Evolutionary conservation across 2,329 filamentous ascomycete genomes (phyloP), one percentile per base, ranked within the genome.

Genomic region (Fusarium annulatum): DNA sequence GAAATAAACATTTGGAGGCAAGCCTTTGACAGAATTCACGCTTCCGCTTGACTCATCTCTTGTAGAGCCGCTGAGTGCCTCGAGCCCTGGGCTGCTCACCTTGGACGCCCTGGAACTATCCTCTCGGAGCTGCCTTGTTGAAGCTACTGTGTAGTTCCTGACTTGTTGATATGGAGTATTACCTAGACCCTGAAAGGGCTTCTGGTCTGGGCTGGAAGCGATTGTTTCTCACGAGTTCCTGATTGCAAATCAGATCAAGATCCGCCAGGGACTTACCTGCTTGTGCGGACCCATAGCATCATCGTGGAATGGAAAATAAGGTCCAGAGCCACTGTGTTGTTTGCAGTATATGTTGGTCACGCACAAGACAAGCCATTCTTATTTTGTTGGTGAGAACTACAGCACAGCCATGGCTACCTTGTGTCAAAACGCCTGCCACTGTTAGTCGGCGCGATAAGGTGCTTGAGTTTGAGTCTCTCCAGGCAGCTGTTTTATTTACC

Each of bases 401-500:
- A 49, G 41, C n/a, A 14, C n/a, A 36, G 55, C 30, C n/a, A n/a
- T 28, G n/a, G 23, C 30, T 58, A 28, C n/a, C 14, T 53, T 30
- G 26, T n/a, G 26, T 21, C 34, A 53, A 28, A n/a, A 53, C 23
- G 19, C 38, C 38, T 14, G 33, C 23, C 18, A 34, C 30, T 43
- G 21, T 26, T 30, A 71, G 48, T 73, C 66, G 71, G 70, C 48
- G 48, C 59, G 51, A 73, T 42, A 57, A 57, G 26, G 34, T 51
- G 41, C 70, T 64, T 73, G 43, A 63, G 61, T 71, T 73, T 70
- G 30, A 30, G 39, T 55, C 41, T 55, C 33, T 65, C 21, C 41
- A 59, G 43, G 56, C 46, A 72, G 56, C 28, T 70, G 60, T 69
- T 42, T 46, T 26, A 43, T 52, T 38, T 38, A 53, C 55, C 66